Base-by-base conservation (phyloP, 257 asterid genomes). In the Galeopsis tetrahit region DNA sequence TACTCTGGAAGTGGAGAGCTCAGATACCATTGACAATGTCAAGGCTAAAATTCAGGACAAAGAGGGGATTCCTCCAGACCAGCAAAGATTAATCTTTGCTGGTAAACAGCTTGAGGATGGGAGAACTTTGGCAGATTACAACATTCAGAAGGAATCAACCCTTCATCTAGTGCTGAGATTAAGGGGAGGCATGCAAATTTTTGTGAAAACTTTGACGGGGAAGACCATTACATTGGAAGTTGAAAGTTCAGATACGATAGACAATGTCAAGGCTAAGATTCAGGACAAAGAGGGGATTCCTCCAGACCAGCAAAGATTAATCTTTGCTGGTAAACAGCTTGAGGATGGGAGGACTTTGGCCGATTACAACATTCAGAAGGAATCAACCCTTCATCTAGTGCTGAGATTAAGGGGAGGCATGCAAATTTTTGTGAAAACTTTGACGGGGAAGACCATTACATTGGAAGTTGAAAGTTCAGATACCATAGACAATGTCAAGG, bases 321-420 rank as follows among this genome's bases (percentile, higher is more conserved):
- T 76, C 51, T 76, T 76, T 44, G 80, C 80, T 7, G 76, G 80
- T 1, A 76, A 76, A 38, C 72, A 70, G 33, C 80, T 76, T 0
- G 80, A 76, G 21, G 80, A 76, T 56, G 76, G 80, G 21, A 63
- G 80, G 44, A 76, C 80, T 33, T 31, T 76, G 14, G 80, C 80
- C 0, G 80, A 76, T 56, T 76, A 70, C 76, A 76, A 75, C 55
- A 75, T 75, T 21, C 79, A 75, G 38, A 75, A 75, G 63, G 79
- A 75, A 34, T 75, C 79, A 4, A 76, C 80, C 36, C 76, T 76
- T 2, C 80, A 76, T 63, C 73, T 76, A 6, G 72, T 76, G 15
- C 44, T 76, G 28, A 8, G 80, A 2, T 33, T 76, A 51, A 40
- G 73, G 15, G 79, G 79, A 32, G 68, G 78, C 15, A 66, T 74